Conservation (phyloP, 2,329 filamentous ascomycete genomes). For the Alternaria sp. region DNA sequence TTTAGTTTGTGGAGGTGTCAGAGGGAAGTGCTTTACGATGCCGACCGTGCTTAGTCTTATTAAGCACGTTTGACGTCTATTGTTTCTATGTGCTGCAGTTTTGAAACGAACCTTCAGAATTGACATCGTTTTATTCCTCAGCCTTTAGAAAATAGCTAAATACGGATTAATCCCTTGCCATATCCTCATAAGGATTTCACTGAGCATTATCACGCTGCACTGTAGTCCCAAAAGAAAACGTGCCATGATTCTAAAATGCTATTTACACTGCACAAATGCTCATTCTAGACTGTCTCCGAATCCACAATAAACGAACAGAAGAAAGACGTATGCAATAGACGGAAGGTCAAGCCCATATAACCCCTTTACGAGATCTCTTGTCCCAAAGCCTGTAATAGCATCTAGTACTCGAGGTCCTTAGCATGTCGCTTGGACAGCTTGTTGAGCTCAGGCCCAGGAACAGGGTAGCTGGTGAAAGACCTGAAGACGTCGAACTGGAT, state of each 20-base stretch:
- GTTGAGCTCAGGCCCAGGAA: constrained; percentile 45
- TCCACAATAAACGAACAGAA: not conserved
- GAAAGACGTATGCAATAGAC: not conserved
- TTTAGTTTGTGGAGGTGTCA: not conserved
- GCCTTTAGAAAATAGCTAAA: no score
- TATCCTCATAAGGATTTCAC: not conserved
- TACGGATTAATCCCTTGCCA: not conserved
- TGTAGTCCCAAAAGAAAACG: not conserved
- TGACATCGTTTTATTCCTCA: no score
- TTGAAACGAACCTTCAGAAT: no score
- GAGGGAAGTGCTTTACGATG: not conserved
- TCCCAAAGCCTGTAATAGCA: not conserved
- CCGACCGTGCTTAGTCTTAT: not conserved
- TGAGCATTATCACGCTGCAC: not conserved
- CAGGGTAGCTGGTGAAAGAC: constrained; percentile 42
- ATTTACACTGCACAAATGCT: constrained; percentile 1
- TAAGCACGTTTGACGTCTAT: not conserved
- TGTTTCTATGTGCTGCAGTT: no score
- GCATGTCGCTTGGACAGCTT: constrained; percentile 30
- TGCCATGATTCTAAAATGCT: constrained; percentile 1
- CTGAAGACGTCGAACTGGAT: constrained; percentile 53
- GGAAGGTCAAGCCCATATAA: no score
- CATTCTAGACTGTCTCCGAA: not conserved
- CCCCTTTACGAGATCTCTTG: not conserved
- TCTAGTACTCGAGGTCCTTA: constrained; percentile 18